Evolutionary conservation across 2,329 filamentous ascomycete species (phyloP).

Genomic region (Alternaria ethzedia): DNA sequence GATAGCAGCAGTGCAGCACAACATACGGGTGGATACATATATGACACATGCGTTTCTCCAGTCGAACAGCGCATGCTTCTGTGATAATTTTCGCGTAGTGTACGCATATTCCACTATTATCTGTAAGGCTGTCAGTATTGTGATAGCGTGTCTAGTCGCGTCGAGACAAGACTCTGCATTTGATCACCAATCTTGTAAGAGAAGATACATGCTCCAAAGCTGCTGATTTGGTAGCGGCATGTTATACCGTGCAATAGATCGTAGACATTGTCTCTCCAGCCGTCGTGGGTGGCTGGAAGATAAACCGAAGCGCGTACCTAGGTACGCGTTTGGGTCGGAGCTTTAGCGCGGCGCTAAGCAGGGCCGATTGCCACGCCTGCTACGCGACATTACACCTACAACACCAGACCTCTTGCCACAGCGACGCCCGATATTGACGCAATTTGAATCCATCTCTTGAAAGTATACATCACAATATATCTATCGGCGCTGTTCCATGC

Average conservation of each 20-base stretch:
- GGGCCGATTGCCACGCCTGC: neutral
- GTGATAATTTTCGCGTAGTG: neutral
- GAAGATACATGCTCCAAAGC: neutral
- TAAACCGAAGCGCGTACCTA: neutral
- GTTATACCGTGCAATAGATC: neutral
- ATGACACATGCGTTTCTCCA: neutral
- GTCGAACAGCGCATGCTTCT: neutral
- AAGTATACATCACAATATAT: neutral
- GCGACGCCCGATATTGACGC: neutral
- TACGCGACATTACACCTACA: neutral
- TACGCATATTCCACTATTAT: neutral
- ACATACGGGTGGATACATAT: neutral
- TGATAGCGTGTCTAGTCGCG: neutral
- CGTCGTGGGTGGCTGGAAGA: neutral
- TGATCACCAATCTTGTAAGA: rapidly evolving
- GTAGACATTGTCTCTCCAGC: too few relatives aligned
- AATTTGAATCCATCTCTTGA: neutral
- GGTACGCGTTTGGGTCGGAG: neutral
- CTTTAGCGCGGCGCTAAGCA: neutral
- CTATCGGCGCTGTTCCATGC: neutral
- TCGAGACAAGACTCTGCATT: neutral
- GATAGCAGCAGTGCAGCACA: neutral
- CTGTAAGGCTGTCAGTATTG: neutral
- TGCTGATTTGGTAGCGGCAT: neutral
- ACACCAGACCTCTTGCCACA: neutral